A percentile compares a stretch with the other conserved stretches of the same genome.
These are phyloP conservation scores for Coemansia sp. DNA, from an alignment of 192 early-diverging fungal genomes.

Conservation along the genomic window DNA sequence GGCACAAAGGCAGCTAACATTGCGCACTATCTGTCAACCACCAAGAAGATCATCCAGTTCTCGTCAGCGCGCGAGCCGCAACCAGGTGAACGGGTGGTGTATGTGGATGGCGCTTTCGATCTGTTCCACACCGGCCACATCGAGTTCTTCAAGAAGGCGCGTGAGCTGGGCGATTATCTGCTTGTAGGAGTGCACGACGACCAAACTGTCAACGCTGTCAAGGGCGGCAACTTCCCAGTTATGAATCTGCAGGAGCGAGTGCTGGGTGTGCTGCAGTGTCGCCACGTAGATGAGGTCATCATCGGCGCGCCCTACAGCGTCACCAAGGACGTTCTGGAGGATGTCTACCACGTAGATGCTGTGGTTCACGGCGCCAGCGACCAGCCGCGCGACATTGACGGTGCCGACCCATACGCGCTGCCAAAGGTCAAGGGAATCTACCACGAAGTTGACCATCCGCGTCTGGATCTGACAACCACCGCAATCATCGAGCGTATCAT, in stretches of 20 bases:
- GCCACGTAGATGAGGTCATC: conserved; percentile 93
- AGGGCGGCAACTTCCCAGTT: conserved; percentile 86
- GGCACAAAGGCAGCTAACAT: conserved; percentile 53
- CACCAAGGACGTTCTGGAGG: conserved; percentile 79
- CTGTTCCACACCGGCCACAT: conserved; percentile 96
- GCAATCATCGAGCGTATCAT: conserved; percentile 90
- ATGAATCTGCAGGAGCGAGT: conserved; percentile 96
- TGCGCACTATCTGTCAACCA: conserved; percentile 88
- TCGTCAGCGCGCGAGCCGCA: conserved; percentile 78
- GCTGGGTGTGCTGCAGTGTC: conserved; percentile 87
- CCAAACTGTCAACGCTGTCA: conserved; percentile 82
- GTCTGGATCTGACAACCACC: conserved; percentile 77
- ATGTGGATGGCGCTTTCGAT: conserved; percentile 96
- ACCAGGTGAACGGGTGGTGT: conserved; percentile 78
- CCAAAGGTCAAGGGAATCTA: conserved; percentile 81
- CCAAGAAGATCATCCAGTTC: conserved; percentile 86
- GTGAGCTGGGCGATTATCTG: conserved; percentile 82
- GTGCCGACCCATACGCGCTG: conserved; percentile 81
- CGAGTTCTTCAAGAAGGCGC: conserved; percentile 87
- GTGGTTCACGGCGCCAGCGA: conserved; percentile 78
- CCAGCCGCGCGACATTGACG: conserved; percentile 68
- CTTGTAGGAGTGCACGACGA: conserved; percentile 95
- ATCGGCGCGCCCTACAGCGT: conserved; percentile 90
- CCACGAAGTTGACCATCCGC: conserved; percentile 74
- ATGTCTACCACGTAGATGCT: conserved; percentile 81